Conservation (phyloP, 345 rosid genomes). For the Eutrema yunnanense region DNA sequence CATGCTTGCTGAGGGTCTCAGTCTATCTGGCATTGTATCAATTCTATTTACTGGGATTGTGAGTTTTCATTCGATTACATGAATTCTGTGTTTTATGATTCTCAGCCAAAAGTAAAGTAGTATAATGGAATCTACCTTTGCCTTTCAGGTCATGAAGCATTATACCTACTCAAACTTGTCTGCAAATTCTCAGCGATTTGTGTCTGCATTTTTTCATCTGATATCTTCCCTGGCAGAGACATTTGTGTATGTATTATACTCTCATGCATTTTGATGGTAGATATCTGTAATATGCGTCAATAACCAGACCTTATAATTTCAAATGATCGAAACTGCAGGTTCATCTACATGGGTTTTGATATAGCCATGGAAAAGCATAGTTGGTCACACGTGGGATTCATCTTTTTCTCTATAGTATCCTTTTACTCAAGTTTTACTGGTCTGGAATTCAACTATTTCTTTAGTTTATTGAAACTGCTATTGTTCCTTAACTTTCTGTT, state of each 20-base stretch:
- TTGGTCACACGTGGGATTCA: constrained; percentile 96
- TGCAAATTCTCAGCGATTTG: constrained; percentile 86
- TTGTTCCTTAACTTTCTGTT: constrained; percentile 45
- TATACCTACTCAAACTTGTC: constrained; percentile 92
- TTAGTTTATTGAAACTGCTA: constrained; percentile 4
- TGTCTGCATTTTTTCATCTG: constrained; percentile 85
- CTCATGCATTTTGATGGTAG: neutral
- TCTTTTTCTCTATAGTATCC: constrained; percentile 98
- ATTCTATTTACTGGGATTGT: constrained; percentile 97
- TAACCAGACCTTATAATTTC: constrained; percentile 14
- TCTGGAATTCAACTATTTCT: neutral
- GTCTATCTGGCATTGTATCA: constrained; percentile 97
- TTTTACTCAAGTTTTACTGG: constrained; percentile 18
- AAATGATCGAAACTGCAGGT: constrained; percentile 49
- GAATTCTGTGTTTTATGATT: neutral
- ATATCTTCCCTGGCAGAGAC: constrained; percentile 99
- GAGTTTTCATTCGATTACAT: constrained; percentile 30
- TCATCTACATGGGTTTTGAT: constrained; percentile 98
- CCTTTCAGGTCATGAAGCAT: constrained; percentile 75
- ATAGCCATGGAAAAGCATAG: constrained; percentile 98
- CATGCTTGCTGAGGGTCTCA: constrained; percentile 99
- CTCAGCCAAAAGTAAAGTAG: constrained; percentile 2
- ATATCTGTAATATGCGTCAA: neutral
- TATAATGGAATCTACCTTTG: neutral
- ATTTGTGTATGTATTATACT: constrained; percentile 51